Percentiles rank a stretch among this genome's conserved stretches.
These are phyloP conservation scores for Acidomyces sp. DNA, from an alignment of 495 filamentous ascomycete genomes.

Conservation along the genomic window DNA sequence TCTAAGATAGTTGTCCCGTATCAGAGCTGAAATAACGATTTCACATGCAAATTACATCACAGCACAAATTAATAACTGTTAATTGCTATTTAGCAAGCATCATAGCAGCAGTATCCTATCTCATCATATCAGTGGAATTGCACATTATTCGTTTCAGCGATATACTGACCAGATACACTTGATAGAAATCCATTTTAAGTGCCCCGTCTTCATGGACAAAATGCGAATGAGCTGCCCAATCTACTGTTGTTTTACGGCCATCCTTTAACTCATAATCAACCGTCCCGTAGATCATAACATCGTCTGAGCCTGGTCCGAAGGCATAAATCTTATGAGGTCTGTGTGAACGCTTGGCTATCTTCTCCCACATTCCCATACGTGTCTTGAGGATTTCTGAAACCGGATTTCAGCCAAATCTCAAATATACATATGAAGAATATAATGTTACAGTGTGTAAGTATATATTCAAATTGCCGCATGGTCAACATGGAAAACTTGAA, in stretches of 20 bases:
- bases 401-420: too few species aligned
- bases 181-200: slow-evolving; percentile 49
- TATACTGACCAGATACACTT: slow-evolving; percentile 48
- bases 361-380: slow-evolving; percentile 44
- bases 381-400: slow-evolving; percentile 44
- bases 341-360: slow-evolving; percentile 40
- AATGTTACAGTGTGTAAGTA: too few species aligned
- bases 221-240: slow-evolving; percentile 45
- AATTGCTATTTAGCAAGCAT: not conserved
- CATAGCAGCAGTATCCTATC: slow-evolving; percentile 1
- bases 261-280: slow-evolving; percentile 44
- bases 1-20: too few species aligned
- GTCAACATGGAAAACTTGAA: too few species aligned
- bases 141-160: not conserved
- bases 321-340: slow-evolving; percentile 40
- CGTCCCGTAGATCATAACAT: slow-evolving; percentile 51
- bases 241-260: slow-evolving; percentile 31
- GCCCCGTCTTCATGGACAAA: slow-evolving; percentile 36
- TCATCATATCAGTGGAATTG: not conserved
- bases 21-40: too few species aligned
- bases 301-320: slow-evolving; percentile 31
- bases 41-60: too few species aligned
- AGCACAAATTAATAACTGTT: too few species aligned
- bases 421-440: too few species aligned
- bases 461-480: too few species aligned